phyloP scores from a whole-genome alignment of 2,329 filamentous ascomycete genomes.

The Alternaria viburni region DNA sequence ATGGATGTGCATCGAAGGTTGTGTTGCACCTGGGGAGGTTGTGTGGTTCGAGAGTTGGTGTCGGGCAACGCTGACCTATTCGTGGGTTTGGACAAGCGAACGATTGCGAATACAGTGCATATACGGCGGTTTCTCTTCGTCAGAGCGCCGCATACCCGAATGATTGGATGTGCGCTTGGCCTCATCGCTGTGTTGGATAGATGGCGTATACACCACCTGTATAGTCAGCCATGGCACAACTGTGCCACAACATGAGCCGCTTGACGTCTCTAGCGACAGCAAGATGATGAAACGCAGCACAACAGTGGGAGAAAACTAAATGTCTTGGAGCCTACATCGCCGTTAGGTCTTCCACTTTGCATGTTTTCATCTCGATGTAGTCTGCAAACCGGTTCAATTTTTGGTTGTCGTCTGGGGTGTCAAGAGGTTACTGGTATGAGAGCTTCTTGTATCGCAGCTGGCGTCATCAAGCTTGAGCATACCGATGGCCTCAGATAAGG shows the following conservation, averaged over 20 bases:
- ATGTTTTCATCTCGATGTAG: background rate
- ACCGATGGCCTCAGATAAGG: background rate
- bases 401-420: background rate
- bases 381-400: background rate
- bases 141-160: slow-evolving; percentile 20
- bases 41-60: slow-evolving; percentile 24
- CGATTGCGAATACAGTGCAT: slow-evolving; percentile 24
- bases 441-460: background rate
- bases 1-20: slow-evolving; percentile 14
- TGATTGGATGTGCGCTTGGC: background rate
- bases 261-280: slow-evolving; percentile 1
- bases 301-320: background rate
- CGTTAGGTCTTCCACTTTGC: background rate
- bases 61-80: slow-evolving; percentile 22
- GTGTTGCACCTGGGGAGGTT: slow-evolving; percentile 26
- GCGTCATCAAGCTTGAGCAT: background rate
- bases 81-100: slow-evolving; percentile 18
- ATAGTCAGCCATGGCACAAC: slow-evolving; percentile 8
- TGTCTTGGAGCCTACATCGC: background rate
- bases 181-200: background rate
- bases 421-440: background rate
- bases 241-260: slow-evolving; percentile 2
- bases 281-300: slow-evolving; percentile 9
- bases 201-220: background rate
- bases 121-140: slow-evolving; percentile 24